Base-by-base conservation (phyloP, 2,329 filamentous ascomycete species). In the Chaetoscypha palmicola region DNA sequence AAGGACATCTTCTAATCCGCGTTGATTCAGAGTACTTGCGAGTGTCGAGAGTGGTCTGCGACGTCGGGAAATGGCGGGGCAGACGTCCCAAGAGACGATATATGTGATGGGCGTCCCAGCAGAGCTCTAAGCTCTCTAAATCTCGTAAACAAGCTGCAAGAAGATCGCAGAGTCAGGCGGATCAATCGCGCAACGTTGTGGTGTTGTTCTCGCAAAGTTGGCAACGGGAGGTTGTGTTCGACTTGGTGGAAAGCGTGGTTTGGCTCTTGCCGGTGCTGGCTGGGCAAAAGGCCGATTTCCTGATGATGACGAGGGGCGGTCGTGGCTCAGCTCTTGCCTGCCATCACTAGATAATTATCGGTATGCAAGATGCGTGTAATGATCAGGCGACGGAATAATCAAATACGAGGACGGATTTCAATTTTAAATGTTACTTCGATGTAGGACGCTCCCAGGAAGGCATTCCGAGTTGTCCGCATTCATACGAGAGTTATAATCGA, bases 1-100 rank as follows among this genome's bases (percentile, higher is more conserved):
- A 95, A 90, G 78, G 90, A 96, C 92, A 98, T 58, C 63, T 59
- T 46, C 45, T 49, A 45, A 51, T 49, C 40, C 33, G 31, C 21
- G 35, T 40, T 31, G 32, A 31, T 28, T 45, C 44, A 43, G 39
- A 50, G 46, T 26, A 11, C 22, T 37, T 38, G 24, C n/a, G 26
- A n/a, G 31, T 44, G 14, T 31, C n/a, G 28, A 21, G 21, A 49
- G 30, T n/a, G 5, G 32, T 24, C 30, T 30, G 30, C 35, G 17
- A 21, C 19, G 7, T 35, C 28, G 26, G 40, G 30, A 12, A 40
- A 43, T 43, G 45, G 45, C 23, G 40, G 40, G 45, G 45, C 26
- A 36, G 37, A 32, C 38, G 30, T 41, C 16, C 32, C 24, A 30
- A 40, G 11, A 9, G 14, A n/a, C 16, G 17, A 38, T 19, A 11